Evolutionary conservation across 805 yeast genomes (phyloP).

Genomic region (Yarrowia deformans): DNA sequence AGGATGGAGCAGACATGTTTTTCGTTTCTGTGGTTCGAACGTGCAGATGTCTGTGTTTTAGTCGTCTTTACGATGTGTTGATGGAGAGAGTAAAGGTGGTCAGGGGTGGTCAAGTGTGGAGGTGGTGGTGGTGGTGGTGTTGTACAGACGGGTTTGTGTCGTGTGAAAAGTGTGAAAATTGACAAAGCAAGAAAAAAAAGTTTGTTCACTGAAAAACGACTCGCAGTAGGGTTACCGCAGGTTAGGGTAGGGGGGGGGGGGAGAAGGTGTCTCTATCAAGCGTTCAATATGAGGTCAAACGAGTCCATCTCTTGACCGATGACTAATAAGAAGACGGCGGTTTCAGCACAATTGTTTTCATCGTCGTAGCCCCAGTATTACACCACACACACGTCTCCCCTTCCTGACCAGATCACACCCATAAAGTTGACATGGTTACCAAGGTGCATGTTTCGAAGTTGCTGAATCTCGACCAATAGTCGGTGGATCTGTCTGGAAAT

Average conservation of each 20-base stretch:
- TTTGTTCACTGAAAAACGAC: slow-evolving; percentile 33
- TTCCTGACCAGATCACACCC: background rate
- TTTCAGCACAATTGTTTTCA: no score
- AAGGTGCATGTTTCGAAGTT: background rate
- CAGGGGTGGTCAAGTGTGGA: background rate
- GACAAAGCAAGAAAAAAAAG: slow-evolving; percentile 26
- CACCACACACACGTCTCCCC: background rate
- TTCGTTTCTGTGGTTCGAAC: no score
- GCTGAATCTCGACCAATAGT: no score
- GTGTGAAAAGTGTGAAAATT: slow-evolving; percentile 37
- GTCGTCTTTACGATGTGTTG: no score
- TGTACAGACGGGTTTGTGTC: background rate
- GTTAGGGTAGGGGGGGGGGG: slow-evolving; percentile 2
- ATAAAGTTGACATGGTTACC: background rate
- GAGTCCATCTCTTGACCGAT: no score
- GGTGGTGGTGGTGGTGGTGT: background rate
- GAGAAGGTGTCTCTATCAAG: no score
- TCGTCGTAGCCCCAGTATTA: background rate
- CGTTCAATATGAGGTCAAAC: no score
- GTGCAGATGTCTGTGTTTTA: no score
- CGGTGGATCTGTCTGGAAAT: background rate
- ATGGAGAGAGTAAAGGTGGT: no score
- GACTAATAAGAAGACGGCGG: no score
- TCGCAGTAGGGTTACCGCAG: slow-evolving; percentile 33
- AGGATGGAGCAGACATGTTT: slow-evolving; percentile 41